These are phyloP conservation scores for Zoysia pacifica DNA, from an alignment of 176 grass and related monocot genomes.

Conservation along the genomic window DNA sequence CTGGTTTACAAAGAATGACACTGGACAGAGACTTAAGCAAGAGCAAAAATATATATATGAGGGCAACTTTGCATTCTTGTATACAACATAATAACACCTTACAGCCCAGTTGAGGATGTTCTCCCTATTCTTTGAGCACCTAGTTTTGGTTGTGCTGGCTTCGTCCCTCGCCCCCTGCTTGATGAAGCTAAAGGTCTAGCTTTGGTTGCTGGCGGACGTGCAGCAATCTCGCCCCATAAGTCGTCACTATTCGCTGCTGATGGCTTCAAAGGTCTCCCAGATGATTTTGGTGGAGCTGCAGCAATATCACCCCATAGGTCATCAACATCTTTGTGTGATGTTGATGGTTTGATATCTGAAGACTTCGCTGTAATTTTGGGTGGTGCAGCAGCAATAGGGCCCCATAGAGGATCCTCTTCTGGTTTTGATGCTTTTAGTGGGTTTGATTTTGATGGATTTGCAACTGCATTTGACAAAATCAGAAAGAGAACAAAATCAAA, in stretches of 20 bases:
- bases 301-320: conserved; percentile 95
- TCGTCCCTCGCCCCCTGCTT: conserved; percentile 76
- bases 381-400: conserved; percentile 53
- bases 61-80: conserved; percentile 44
- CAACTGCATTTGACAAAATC: conserved; percentile 32
- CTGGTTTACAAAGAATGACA: conserved; percentile 60
- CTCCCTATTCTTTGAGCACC: conserved; percentile 91
- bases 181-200: conserved; percentile 79
- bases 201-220: conserved; percentile 80
- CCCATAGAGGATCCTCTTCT: conserved; percentile 29
- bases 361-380: conserved; percentile 52
- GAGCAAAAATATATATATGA: not conserved
- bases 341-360: conserved; percentile 57
- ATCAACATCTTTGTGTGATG: conserved; percentile 52
- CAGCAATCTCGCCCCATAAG: conserved; percentile 90
- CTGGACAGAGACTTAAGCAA: conserved; percentile 37
- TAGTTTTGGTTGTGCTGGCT: conserved; percentile 74
- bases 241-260: conserved; percentile 52
- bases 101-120: conserved; percentile 63
- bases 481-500: too few species aligned
- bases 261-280: conserved; percentile 53
- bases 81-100: conserved; percentile 40
- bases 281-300: conserved; percentile 68
- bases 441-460: conserved; percentile 47
- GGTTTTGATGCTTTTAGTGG: too few species aligned